Conservation (phyloP, 768 basidiomycete species). For the Phlegmacium glaucopus region DNA sequence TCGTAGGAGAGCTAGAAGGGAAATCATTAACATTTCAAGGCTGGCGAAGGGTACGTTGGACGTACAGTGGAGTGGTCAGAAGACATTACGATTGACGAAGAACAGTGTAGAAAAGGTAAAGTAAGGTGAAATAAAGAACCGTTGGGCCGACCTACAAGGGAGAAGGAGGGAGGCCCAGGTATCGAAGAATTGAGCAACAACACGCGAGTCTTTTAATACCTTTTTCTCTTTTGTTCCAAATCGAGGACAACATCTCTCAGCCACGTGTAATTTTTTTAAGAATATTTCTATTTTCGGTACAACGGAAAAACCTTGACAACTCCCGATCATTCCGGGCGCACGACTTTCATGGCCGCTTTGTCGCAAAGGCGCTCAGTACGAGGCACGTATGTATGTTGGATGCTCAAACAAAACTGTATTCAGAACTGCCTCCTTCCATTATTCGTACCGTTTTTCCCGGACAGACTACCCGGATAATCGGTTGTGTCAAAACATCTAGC, state of each 20-base stretch:
- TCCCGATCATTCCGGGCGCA: neutral
- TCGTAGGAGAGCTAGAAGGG: conserved; percentile 19
- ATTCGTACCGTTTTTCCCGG: neutral
- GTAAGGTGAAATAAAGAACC: conserved; percentile 2
- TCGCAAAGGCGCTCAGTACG: neutral
- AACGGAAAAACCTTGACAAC: conserved; percentile 11
- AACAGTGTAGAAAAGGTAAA: conserved; percentile 7
- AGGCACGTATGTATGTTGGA: no score
- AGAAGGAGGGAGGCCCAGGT: conserved; percentile 10
- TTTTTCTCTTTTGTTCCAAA: conserved; percentile 18
- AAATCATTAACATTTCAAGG: conserved; percentile 6
- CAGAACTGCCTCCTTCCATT: no score
- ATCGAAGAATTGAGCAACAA: conserved; percentile 5
- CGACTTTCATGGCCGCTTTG: neutral
- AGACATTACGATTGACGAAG: conserved; percentile 23
- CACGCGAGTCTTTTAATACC: conserved; percentile 21
- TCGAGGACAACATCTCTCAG: conserved; percentile 22
- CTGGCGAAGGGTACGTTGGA: no score
- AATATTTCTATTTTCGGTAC: conserved; percentile 26
- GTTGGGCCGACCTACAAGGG: conserved; percentile 4
- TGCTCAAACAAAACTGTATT: no score
- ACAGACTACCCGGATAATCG: no score
- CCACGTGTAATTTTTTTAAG: conserved; percentile 28
- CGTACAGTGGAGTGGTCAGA: conserved; percentile 37
- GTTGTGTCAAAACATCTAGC: neutral